These are phyloP conservation scores for Solanum etuberosum DNA, from an alignment of 257 asterid species.

Conservation along the genomic window DNA sequence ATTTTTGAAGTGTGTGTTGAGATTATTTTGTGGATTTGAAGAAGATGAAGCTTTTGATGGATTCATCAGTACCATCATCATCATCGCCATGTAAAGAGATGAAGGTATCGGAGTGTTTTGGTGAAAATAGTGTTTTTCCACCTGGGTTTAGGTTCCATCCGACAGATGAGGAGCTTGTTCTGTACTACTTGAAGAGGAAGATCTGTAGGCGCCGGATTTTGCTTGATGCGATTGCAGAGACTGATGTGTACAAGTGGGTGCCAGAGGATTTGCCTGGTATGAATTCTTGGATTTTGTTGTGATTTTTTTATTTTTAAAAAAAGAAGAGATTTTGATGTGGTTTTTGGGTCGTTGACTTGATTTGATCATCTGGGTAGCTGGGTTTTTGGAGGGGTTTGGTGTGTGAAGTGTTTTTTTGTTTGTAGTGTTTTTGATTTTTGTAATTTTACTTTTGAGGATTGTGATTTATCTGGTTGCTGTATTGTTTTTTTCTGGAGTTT, in stretches of 20 bases:
- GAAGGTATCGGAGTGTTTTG: conserved; percentile 5
- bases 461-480: not conserved
- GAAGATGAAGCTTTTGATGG: not conserved
- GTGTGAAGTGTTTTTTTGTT: not conserved
- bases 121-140: conserved; percentile 29
- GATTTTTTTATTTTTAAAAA: not conserved
- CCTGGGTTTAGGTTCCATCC: conserved; percentile 96
- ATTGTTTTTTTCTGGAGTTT: not conserved
- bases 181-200: conserved; percentile 68
- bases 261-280: conserved; percentile 88
- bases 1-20: not conserved
- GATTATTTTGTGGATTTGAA: not conserved
- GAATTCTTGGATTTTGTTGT: not conserved
- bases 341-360: not conserved
- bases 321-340: not conserved
- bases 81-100: conserved; percentile 6
- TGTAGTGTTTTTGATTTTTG: not conserved
- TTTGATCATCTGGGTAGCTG: not conserved
- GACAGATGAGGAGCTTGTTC: conserved; percentile 78
- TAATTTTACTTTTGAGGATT: not conserved
- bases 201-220: conserved; percentile 39
- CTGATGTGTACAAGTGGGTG: conserved; percentile 77
- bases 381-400: not conserved
- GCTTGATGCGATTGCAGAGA: conserved; percentile 53
- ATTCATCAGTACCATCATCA: not conserved